phyloP scores from a whole-genome alignment of 2,329 filamentous ascomycete genomes.

The Stagonosporopsis vannaccii region DNA sequence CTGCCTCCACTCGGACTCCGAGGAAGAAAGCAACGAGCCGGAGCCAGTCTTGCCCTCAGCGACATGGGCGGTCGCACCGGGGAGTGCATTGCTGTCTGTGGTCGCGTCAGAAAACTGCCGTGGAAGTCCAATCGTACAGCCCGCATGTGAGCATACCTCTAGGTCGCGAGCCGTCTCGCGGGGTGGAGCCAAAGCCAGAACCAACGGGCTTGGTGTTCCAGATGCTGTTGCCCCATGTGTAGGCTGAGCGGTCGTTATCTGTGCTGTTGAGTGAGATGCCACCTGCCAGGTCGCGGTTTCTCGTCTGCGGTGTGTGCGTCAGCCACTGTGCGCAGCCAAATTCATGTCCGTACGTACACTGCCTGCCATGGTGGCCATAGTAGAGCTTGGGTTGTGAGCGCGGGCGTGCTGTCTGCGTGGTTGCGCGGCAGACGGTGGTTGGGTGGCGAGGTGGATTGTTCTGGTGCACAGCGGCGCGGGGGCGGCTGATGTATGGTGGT shows the following conservation, averaged over 20 bases:
- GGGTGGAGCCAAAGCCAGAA: conserved; percentile 37
- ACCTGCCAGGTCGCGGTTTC: conserved; percentile 40
- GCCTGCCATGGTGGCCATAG: conserved; percentile 41
- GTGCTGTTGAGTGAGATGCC: conserved; percentile 40
- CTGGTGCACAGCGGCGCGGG: neutral
- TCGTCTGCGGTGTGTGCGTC: conserved; percentile 26
- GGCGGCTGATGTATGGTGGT: conserved; percentile 13
- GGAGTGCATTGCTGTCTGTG: conserved; percentile 41
- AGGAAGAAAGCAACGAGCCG: conserved; percentile 71
- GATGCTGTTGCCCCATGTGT: conserved; percentile 47
- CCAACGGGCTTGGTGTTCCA: conserved; percentile 43
- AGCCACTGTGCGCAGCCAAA: conserved; percentile 6
- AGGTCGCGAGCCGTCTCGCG: conserved; percentile 42
- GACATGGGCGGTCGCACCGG: conserved; percentile 36
- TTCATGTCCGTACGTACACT: conserved; percentile 34
- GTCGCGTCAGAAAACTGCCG: conserved; percentile 21
- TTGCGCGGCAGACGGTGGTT: conserved; percentile 1
- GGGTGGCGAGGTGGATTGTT: neutral
- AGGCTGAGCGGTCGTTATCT: conserved; percentile 39
- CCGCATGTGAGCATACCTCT: conserved; percentile 35
- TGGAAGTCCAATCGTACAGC: neutral
- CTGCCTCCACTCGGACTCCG: conserved; percentile 71
- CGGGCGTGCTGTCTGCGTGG: conserved; percentile 21
- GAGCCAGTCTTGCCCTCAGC: conserved; percentile 70
- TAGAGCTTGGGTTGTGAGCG: conserved; percentile 28